Evolutionary conservation across 805 yeast genomes (phyloP).

Genomic region (Teunomyces lycoperdinae): DNA sequence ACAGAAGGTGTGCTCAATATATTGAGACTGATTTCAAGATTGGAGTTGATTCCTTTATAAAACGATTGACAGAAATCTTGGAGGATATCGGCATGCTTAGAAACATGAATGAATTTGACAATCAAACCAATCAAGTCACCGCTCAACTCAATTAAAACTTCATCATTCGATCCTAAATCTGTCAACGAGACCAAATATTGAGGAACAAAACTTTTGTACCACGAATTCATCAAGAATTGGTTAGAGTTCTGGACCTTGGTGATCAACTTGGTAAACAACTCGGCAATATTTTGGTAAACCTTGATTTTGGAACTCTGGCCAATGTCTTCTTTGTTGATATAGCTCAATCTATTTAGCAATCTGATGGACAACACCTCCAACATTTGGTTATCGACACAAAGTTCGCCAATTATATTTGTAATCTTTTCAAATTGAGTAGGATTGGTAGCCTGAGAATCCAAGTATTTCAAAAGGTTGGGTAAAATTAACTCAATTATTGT

Average conservation of each 20-base stretch:
- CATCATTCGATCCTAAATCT: slow-evolving; percentile 10
- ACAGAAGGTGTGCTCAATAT: slow-evolving; percentile 26
- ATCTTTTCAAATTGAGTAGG: slow-evolving; percentile 17
- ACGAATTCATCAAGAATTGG: slow-evolving; percentile 40
- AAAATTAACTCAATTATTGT: slow-evolving; percentile 32
- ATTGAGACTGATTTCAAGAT: slow-evolving; percentile 11
- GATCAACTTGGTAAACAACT: slow-evolving; percentile 18
- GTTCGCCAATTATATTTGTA: slow-evolving; percentile 19
- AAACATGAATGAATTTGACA: slow-evolving; percentile 34
- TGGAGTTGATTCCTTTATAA: slow-evolving; percentile 7
- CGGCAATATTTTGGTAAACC: slow-evolving; percentile 9
- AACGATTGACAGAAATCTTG: slow-evolving; percentile 38
- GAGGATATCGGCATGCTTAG: slow-evolving; percentile 47
- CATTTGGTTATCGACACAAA: slow-evolving; percentile 41
- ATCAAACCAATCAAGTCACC: slow-evolving; percentile 44
- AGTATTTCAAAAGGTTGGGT: slow-evolving; percentile 28
- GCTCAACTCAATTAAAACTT: slow-evolving; percentile 31
- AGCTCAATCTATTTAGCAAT: slow-evolving; percentile 37
- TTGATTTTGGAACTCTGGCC: slow-evolving; percentile 4
- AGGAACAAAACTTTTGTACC: slow-evolving; percentile 45
- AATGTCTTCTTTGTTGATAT: slow-evolving; percentile 6
- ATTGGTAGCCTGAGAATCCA: slow-evolving; percentile 32
- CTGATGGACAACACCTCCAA: slow-evolving; percentile 45
- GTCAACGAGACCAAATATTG: slow-evolving; percentile 25
- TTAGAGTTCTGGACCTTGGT: slow-evolving; percentile 24